Evolutionary conservation across 306 rosid species (phyloP).

Genomic region (Prunus persica): DNA sequence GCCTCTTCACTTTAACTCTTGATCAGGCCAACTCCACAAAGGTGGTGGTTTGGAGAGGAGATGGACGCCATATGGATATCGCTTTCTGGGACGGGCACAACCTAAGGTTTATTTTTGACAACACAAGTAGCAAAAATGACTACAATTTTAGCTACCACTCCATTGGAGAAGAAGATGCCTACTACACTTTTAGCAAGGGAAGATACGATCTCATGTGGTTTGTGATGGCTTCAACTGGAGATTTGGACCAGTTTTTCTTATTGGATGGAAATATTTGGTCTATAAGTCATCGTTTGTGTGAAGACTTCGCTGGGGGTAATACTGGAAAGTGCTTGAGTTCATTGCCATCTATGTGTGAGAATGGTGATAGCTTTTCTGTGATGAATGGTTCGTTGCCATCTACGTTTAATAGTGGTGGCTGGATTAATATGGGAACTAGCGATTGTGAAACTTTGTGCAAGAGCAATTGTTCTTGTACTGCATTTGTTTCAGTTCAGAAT

Average conservation of each 20-base stretch:
- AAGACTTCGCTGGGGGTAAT: neutral
- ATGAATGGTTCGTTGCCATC: conserved; percentile 13
- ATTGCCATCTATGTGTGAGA: conserved; percentile 5
- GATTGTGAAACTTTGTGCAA: conserved; percentile 16
- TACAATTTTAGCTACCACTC: conserved; percentile 10
- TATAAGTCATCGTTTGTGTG: conserved; percentile 8
- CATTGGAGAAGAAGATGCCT: neutral
- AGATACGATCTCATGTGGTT: conserved; percentile 10
- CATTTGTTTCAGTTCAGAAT: neutral
- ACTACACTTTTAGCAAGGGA: conserved; percentile 9
- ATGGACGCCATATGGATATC: neutral
- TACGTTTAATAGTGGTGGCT: neutral
- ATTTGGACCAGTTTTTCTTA: conserved; percentile 1
- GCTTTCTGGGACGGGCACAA: conserved; percentile 6
- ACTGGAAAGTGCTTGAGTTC: conserved; percentile 6
- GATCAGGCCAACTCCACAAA: neutral
- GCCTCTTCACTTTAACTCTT: neutral
- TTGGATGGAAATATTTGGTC: neutral
- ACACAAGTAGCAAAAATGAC: neutral
- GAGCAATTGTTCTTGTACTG: conserved; percentile 25
- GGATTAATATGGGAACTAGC: neutral
- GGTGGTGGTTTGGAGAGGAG: conserved; percentile 16
- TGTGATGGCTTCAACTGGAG: conserved; percentile 20
- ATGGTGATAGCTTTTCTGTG: conserved; percentile 6
- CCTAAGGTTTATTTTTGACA: conserved; percentile 13